Percentiles rank a stretch among this genome's conserved stretches.
Conservation (phyloP, 495 filamentous ascomycete species). For the Evansstolkia leycettana region DNA sequence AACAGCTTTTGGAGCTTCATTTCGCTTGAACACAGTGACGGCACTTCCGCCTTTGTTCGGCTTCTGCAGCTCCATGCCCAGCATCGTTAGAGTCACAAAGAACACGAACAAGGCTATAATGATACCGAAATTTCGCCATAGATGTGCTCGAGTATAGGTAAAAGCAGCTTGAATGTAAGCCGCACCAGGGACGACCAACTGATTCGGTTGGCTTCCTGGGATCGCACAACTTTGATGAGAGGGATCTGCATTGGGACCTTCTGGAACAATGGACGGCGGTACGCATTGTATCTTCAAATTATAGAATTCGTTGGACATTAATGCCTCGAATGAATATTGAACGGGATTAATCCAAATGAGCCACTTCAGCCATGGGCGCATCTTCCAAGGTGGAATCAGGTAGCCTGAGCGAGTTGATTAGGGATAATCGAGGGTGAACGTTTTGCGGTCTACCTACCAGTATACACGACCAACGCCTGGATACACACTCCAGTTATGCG, state of each 20-base stretch:
- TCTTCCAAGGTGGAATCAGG: conserved; percentile 56
- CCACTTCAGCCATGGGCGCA: conserved; percentile 78
- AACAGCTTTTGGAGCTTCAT: conserved; percentile 43
- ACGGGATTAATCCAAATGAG: conserved; percentile 65
- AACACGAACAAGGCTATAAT: conserved; percentile 44
- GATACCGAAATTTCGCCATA: conserved; percentile 54
- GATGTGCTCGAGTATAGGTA: conserved; percentile 41
- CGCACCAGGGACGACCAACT: conserved; percentile 37
- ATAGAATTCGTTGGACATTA: conserved; percentile 50
- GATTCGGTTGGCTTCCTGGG: conserved; percentile 38
- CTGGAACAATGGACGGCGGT: conserved; percentile 45
- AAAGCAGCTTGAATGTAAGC: conserved; percentile 41
- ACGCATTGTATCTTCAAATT: conserved; percentile 35
- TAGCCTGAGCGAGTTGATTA: conserved; percentile 44
- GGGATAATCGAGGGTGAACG: too few species aligned
- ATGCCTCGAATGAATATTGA: conserved; percentile 58
- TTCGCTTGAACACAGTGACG: conserved; percentile 56
- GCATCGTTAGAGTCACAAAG: conserved; percentile 41
- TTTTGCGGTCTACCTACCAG: conserved; percentile 21
- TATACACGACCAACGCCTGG: conserved; percentile 61
- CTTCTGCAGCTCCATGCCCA: conserved; percentile 58
- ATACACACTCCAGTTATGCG: conserved; percentile 52
- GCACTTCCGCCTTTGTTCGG: conserved; percentile 60
- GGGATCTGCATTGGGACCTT: conserved; percentile 42
- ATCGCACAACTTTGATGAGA: conserved; percentile 51